These are phyloP conservation scores for Malus fusca DNA, from an alignment of 306 rosid genomes.

Conservation along the genomic window DNA sequence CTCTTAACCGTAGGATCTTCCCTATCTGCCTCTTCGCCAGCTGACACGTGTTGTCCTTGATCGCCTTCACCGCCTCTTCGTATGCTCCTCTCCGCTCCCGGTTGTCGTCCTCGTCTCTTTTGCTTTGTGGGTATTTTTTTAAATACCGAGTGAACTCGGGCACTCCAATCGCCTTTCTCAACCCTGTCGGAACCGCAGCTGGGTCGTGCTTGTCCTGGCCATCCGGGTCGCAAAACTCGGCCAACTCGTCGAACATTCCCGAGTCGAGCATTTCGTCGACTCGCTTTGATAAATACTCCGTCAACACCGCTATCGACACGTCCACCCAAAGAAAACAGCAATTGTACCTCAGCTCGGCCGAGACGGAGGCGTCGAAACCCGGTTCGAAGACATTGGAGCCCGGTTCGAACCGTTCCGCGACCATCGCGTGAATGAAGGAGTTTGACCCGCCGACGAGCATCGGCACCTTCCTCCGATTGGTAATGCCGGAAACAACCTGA, in stretches of 20 bases:
- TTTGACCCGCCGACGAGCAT: slow-evolving; percentile 81
- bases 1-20: slow-evolving; percentile 46
- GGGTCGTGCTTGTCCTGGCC: slow-evolving; percentile 1
- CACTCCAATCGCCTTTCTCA: slow-evolving; percentile 82
- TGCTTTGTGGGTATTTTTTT: slow-evolving; percentile 15
- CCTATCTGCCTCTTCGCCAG: slow-evolving; percentile 59
- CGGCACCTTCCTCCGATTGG: slow-evolving; percentile 40
- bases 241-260: slow-evolving; percentile 82
- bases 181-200: slow-evolving; percentile 27
- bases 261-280: slow-evolving; percentile 84
- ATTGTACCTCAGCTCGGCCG: slow-evolving; percentile 51
- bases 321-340: slow-evolving; percentile 92
- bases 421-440: slow-evolving; percentile 68
- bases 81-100: slow-evolving; percentile 38
- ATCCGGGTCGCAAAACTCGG: slow-evolving; percentile 49
- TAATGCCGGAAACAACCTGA: slow-evolving; percentile 24
- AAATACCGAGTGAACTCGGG: slow-evolving; percentile 76
- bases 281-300: slow-evolving; percentile 45
- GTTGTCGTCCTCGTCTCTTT: slow-evolving; percentile 7
- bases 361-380: neutral
- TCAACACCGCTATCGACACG: slow-evolving; percentile 46
- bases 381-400: slow-evolving; percentile 31
- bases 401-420: slow-evolving; percentile 42
- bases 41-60: slow-evolving; percentile 74
- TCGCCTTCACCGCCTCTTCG: slow-evolving; percentile 56